These are phyloP conservation scores for Phytophthora sp. DNA, from an alignment of 352 stramenopile species.

Conservation along the genomic window DNA sequence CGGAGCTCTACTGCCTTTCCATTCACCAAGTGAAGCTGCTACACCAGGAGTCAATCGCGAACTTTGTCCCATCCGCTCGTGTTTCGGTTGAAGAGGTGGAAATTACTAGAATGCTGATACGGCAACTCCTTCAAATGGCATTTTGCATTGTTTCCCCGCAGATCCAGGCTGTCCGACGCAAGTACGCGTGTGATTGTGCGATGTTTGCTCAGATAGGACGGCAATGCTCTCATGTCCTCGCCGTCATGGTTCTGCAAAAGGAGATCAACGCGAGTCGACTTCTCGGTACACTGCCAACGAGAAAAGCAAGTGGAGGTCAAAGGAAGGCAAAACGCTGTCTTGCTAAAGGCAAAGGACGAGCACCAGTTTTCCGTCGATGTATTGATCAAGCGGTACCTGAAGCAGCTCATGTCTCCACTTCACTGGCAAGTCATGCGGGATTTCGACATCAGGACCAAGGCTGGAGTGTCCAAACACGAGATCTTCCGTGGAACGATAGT, in stretches of 20 bases:
- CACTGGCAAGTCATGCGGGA: constrained; percentile 16
- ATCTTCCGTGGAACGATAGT: not conserved
- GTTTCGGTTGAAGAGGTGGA: not conserved
- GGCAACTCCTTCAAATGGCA: not conserved
- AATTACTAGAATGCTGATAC: not conserved
- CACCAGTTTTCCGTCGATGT: constrained; percentile 8
- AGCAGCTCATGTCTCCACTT: not conserved
- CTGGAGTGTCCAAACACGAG: not conserved
- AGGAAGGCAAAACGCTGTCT: constrained; percentile 2
- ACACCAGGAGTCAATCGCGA: not conserved
- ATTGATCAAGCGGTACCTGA: not conserved
- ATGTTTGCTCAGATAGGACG: constrained; percentile 15
- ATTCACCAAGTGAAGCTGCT: constrained; percentile 14
- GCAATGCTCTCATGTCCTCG: constrained; percentile 17
- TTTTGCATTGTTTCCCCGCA: not conserved
- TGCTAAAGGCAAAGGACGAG: not conserved
- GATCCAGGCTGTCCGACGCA: constrained; percentile 8
- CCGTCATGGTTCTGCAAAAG: constrained; percentile 7
- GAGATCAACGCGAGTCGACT: constrained; percentile 1
- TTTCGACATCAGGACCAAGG: not conserved
- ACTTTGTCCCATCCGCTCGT: not conserved
- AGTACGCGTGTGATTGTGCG: constrained; percentile 13
- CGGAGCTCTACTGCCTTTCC: constrained; percentile 8
- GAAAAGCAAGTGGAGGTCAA: constrained; percentile 12
- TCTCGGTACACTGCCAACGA: constrained; percentile 3